Evolutionary conservation across 1,284 basidiomycete genomes (phyloP), one percentile per base, ranked within the genome.

Genomic region (Mycena citricolor): DNA sequence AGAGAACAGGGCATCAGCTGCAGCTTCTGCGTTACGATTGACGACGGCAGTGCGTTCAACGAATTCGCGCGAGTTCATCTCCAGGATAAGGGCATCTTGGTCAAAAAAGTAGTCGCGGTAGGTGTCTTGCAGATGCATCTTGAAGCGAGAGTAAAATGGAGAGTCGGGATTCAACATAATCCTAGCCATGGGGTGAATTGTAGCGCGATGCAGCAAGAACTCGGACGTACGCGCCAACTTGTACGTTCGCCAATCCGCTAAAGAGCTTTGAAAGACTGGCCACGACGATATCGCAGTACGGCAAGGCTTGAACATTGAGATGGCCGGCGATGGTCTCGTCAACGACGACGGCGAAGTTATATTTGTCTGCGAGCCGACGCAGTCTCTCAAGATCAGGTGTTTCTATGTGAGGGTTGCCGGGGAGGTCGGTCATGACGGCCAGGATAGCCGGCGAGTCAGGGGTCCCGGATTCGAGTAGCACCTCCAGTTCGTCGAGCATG

Each of bases 271-370:
- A 90, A 57, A 99, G 65, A 62, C 90, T 94, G 56, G 89, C 92
- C 42, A 89, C 94, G n/a, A 97, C 83, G 19, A 99, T 79, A 66
- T 99, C 97, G 3, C 88, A 90, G 54, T 83, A 91, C 2, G 86
- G 86, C 3, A 97, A 70, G 4, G 95, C 86, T 57, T 97, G 87
- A 35, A 97, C 92, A 56, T 98, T 99, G 54, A 93, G 79, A 57
- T 95, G 94, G 63, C 94, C 97, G 17, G 94, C 95, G 40, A 99
- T 82, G 1, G 94, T 98, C 62, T 98, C 95, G 61, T 99, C 95
- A 22, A 99, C 73, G 17, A 97, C 82, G 41, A 99, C 79, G 20
- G 93, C 66, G 64, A 98, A 97, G 32, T 85, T 81, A 58, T 93
- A 86, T 5, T 25, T 29, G 14, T 51, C 38, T 6, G 49, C 39